Evolutionary conservation across 495 filamentous ascomycete genomes (phyloP).

Genomic region (Penicillium parvum): DNA sequence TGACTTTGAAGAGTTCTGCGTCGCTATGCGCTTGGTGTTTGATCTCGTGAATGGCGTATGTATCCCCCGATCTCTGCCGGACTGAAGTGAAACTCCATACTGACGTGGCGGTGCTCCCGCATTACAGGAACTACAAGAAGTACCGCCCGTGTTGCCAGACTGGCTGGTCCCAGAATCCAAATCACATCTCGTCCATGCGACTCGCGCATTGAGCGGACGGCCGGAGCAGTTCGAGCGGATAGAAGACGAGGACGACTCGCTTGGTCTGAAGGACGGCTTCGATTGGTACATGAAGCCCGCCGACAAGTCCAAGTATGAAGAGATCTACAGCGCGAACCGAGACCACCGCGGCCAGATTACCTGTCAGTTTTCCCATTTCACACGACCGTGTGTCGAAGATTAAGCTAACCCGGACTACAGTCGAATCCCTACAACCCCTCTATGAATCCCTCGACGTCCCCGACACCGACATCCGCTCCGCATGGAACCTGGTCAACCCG

Average conservation of each 20-base stretch:
- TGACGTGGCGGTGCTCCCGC: neutral
- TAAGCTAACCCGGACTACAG: slow-evolving; percentile 36
- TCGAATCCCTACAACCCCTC: slow-evolving; percentile 73
- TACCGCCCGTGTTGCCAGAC: slow-evolving; percentile 78
- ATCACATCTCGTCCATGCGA: slow-evolving; percentile 90
- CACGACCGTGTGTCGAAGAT: neutral
- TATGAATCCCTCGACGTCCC: slow-evolving; percentile 92
- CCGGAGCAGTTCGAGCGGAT: slow-evolving; percentile 77
- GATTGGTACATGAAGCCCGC: slow-evolving; percentile 98
- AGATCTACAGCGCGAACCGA: slow-evolving; percentile 87
- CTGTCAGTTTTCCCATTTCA: slow-evolving; percentile 48
- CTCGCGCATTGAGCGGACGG: slow-evolving; percentile 68
- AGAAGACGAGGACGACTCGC: slow-evolving; percentile 68
- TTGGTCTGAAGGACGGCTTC: slow-evolving; percentile 89
- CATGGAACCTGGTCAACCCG: slow-evolving; percentile 97
- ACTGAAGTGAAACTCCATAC: neutral
- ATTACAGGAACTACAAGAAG: slow-evolving; percentile 77
- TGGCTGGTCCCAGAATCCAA: slow-evolving; percentile 97
- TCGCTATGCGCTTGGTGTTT: slow-evolving; percentile 96
- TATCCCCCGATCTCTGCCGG: slow-evolving; percentile 6
- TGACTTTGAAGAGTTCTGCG: slow-evolving; percentile 99
- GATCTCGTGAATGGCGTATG: slow-evolving; percentile 92
- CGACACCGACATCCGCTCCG: slow-evolving; percentile 87
- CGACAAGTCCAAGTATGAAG: slow-evolving; percentile 89
- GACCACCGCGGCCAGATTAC: slow-evolving; percentile 79